Conservation (phyloP, 805 yeast species). For the Spathaspora sp. region DNA sequence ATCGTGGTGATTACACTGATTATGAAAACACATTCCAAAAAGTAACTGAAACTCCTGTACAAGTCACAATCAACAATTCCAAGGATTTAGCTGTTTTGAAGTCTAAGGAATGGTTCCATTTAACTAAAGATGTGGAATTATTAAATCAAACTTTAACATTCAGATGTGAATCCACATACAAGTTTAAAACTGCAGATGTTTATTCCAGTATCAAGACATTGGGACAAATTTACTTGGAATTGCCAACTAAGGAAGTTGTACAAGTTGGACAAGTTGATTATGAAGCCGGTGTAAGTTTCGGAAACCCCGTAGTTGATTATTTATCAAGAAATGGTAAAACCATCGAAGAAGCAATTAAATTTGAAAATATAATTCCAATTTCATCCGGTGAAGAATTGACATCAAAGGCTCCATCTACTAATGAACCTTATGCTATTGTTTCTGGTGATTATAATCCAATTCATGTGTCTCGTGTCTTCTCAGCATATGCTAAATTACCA, state of each 20-base stretch:
- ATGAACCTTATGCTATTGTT: constrained; percentile 94
- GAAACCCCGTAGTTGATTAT: constrained; percentile 97
- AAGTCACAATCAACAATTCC: constrained; percentile 64
- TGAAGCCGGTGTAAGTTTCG: constrained; percentile 88
- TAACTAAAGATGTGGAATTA: constrained; percentile 66
- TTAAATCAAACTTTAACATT: constrained; percentile 79
- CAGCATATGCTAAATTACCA: constrained; percentile 87
- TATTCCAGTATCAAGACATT: constrained; percentile 76
- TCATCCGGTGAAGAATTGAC: constrained; percentile 58
- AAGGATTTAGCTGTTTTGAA: constrained; percentile 91
- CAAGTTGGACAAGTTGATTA: constrained; percentile 82
- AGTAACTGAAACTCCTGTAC: constrained; percentile 80
- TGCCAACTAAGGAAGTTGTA: constrained; percentile 85
- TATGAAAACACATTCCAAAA: constrained; percentile 90
- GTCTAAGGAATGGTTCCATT: constrained; percentile 97
- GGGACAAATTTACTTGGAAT: constrained; percentile 83
- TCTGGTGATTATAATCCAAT: constrained; percentile 99
- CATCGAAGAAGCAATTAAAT: constrained; percentile 87
- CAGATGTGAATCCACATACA: constrained; percentile 81
- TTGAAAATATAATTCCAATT: constrained; percentile 88
- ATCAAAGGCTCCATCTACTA: constrained; percentile 88
- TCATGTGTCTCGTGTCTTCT: constrained; percentile 93
- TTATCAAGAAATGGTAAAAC: constrained; percentile 87
- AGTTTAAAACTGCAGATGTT: constrained; percentile 71
- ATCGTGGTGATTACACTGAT: constrained; percentile 88